Conservation (phyloP, 2,329 filamentous ascomycete species). For the Apiospora hydei region DNA sequence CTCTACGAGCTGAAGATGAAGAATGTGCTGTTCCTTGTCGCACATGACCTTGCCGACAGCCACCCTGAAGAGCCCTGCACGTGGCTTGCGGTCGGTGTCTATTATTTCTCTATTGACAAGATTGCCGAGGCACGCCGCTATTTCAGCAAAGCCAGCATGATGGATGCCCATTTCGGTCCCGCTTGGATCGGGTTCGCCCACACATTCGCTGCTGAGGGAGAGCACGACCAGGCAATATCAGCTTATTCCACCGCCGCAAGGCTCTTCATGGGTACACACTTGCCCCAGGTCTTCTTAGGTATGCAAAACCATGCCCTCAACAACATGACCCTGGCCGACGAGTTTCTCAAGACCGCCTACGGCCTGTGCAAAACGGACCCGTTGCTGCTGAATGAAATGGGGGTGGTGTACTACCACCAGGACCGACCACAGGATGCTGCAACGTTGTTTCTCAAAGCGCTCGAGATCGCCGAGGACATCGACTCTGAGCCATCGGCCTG, state of each 20-base stretch:
- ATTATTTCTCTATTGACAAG: conserved; percentile 88
- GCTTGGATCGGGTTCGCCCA: conserved; percentile 99
- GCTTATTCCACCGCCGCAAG: conserved; percentile 95
- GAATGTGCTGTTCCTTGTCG: conserved; percentile 88
- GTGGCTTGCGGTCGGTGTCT: conserved; percentile 93
- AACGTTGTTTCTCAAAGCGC: conserved; percentile 77
- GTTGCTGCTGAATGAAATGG: conserved; percentile 92
- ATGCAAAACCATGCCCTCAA: conserved; percentile 98
- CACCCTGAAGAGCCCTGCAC: conserved; percentile 91
- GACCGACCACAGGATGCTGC: conserved; percentile 78
- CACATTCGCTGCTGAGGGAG: conserved; percentile 95
- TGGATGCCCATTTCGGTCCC: conserved; percentile 96
- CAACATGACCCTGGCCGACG: conserved; percentile 91
- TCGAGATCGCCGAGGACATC: conserved; percentile 80
- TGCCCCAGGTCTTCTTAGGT: conserved; percentile 93
- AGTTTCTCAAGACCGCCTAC: conserved; percentile 92
- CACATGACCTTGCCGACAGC: conserved; percentile 90
- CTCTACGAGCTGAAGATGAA: conserved; percentile 87
- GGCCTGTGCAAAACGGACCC: conserved; percentile 84
- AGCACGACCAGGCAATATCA: conserved; percentile 97
- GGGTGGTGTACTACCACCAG: conserved; percentile 94
- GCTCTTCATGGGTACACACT: conserved; percentile 94
- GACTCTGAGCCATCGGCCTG: conserved; percentile 83
- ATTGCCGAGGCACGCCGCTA: conserved; percentile 93
- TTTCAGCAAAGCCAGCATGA: conserved; percentile 96